Evolutionary conservation across 441 rosid species (phyloP), one percentile per base, ranked within the genome.

Genomic region (Bruguiera hainesii): DNA sequence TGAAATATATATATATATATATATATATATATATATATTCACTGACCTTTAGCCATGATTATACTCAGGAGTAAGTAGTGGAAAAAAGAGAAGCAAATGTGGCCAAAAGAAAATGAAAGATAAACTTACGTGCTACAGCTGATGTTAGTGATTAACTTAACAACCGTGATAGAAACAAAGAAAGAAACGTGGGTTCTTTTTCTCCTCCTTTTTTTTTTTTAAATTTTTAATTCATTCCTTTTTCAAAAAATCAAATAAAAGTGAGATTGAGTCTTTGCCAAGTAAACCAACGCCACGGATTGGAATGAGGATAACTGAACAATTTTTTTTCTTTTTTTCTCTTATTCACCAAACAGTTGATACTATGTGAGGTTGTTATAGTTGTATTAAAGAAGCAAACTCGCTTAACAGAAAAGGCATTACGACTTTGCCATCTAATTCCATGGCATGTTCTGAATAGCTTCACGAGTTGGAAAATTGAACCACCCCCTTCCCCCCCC

Each of bases 351-450:
- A 53, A 53, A 7, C 57, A 53, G 9, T 53, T 52, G 29, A 53
- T 3, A 21, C 57, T 1, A 53, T 21, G 15, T 53, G 16, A 53
- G 57, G 57, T 53, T 53, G 57, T 53, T 53, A 53, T 53, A 21
- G 57, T 53, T 19, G 57, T 53, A 15, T 7, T 53, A 53, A 7
- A 53, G 57, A 53, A 53, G 57, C 57, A 53, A 53, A 53, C 21
- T 4, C 57, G 21, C 26, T 25, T 21, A 52, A 52, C 23, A 52
- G 25, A 52, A 25, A 21, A 53, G 26, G 6, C 57, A 53, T 53
- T 4, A 53, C 8, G 57, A 52, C 56, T 8, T 19, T 20, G 56
- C 56, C 56, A 23, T 51, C 23, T 51, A n/a, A 23, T 51, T 51
- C 56, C 23, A 6, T 35, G 11, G 39, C 25, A 6, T 51, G 23